Conservation (phyloP, 1,284 basidiomycete species). For the Cryptococcus sp. region DNA sequence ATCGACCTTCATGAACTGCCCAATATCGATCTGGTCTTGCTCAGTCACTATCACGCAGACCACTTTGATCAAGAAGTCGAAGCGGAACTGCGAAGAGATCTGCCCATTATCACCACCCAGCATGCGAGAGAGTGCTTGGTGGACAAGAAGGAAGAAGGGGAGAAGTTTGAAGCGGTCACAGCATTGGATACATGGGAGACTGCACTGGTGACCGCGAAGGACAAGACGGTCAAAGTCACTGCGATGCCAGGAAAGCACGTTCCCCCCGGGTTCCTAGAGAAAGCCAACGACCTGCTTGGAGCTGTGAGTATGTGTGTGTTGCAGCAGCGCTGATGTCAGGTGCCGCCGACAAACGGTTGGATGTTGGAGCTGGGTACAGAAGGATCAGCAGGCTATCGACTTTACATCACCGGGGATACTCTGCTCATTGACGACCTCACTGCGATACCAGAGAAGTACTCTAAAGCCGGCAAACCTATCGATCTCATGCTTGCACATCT, state of each 20-base stretch:
- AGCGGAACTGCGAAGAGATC: constrained; percentile 2
- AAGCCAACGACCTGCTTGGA: constrained; percentile 7
- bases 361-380: constrained; percentile 5
- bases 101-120: constrained; percentile 6
- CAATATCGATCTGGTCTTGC: constrained; percentile 5
- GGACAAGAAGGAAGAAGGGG: constrained; percentile 1
- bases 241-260: constrained; percentile 8
- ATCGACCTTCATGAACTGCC: constrained; percentile 4
- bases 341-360: constrained; percentile 7
- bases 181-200: constrained; percentile 5
- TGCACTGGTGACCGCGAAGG: neutral
- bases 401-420: constrained; percentile 6
- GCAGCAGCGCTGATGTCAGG: neutral
- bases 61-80: constrained; percentile 9
- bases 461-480: constrained; percentile 5
- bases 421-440: constrained; percentile 3
- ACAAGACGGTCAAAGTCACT: neutral
- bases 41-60: constrained; percentile 7
- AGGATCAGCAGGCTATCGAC: constrained; percentile 1
- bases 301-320: constrained; percentile 1
- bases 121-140: constrained; percentile 5
- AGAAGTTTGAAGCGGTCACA: neutral
- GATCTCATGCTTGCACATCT: constrained; percentile 8
- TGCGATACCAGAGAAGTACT: constrained; percentile 2
- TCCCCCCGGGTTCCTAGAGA: constrained; percentile 4